phyloP scores from a whole-genome alignment of 768 basidiomycete species.

The Botryobasidium botryosum region DNA sequence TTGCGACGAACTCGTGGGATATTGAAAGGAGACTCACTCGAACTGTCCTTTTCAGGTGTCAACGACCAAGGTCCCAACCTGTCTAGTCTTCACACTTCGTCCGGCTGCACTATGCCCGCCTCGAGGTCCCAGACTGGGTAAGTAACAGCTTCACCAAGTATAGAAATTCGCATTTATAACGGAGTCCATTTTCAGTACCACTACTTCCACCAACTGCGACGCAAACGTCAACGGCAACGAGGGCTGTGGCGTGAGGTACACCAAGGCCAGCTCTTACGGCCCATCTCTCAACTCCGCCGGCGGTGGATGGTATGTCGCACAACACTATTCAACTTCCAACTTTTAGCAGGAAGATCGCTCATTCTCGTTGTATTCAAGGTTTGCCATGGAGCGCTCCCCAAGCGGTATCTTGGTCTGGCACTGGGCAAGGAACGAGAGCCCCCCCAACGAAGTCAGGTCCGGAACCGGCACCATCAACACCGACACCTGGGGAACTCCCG shows the following conservation, averaged over 20 bases:
- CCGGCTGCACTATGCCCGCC: slow-evolving; percentile 38
- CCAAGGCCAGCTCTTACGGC: slow-evolving; percentile 10
- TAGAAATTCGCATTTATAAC: not conserved
- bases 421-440: slow-evolving; percentile 3
- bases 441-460: slow-evolving; percentile 12
- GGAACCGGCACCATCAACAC: slow-evolving; percentile 2
- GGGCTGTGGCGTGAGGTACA: slow-evolving; percentile 10
- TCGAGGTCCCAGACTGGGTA: slow-evolving; percentile 33
- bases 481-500: slow-evolving; percentile 5
- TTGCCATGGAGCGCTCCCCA: too few relatives aligned
- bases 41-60: slow-evolving; percentile 4
- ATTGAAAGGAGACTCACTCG: too few relatives aligned
- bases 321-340: too few relatives aligned
- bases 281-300: slow-evolving; percentile 11
- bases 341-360: too few relatives aligned
- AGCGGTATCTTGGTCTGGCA: slow-evolving; percentile 10
- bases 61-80: slow-evolving; percentile 11
- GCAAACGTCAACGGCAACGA: slow-evolving; percentile 10
- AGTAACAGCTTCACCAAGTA: slow-evolving; percentile 6
- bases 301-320: slow-evolving; percentile 10
- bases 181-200: not conserved
- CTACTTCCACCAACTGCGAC: slow-evolving; percentile 11
- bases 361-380: too few relatives aligned
- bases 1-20: slow-evolving; percentile 20
- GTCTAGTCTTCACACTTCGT: slow-evolving; percentile 8